Conservation (phyloP, 306 rosid genomes). For the Lathyrus aphaca region DNA sequence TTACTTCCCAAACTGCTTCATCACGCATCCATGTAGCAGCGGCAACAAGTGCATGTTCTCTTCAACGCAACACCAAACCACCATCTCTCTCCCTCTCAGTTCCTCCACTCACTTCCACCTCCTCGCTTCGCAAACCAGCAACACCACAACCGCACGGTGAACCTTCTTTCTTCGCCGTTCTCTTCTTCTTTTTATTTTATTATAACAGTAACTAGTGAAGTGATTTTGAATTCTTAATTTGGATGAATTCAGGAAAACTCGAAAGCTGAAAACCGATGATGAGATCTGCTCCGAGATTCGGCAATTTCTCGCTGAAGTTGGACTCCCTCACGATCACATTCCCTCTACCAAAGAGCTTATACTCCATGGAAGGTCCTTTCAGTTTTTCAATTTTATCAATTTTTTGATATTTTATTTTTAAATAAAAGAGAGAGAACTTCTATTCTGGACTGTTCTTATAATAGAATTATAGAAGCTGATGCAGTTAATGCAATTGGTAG, state of each 20-base stretch:
- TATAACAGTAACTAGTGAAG: neutral
- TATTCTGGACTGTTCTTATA: neutral
- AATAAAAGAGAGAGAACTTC: neutral
- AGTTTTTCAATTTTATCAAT: neutral
- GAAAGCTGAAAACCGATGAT: constrained; percentile 67
- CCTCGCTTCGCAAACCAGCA: constrained; percentile 13
- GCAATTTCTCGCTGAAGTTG: constrained; percentile 58
- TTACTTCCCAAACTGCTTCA: constrained; percentile 1
- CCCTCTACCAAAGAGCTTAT: constrained; percentile 81
- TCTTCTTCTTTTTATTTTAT: neutral
- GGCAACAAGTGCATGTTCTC: neutral
- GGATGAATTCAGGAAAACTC: constrained; percentile 46
- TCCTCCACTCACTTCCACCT: constrained; percentile 2
- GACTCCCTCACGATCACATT: constrained; percentile 68
- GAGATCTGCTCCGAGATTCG: constrained; percentile 76
- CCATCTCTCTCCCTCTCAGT: neutral
- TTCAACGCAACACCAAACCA: neutral
- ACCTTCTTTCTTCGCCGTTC: neutral
- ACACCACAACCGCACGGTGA: neutral
- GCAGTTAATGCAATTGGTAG: neutral
- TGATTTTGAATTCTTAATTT: constrained; percentile 2
- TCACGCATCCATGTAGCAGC: neutral
- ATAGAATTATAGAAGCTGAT: neutral
- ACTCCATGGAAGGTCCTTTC: constrained; percentile 73
- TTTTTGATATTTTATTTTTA: neutral